Conservation (phyloP, 2,329 filamentous ascomycete genomes). For the Bimuria novae-zelandiae region DNA sequence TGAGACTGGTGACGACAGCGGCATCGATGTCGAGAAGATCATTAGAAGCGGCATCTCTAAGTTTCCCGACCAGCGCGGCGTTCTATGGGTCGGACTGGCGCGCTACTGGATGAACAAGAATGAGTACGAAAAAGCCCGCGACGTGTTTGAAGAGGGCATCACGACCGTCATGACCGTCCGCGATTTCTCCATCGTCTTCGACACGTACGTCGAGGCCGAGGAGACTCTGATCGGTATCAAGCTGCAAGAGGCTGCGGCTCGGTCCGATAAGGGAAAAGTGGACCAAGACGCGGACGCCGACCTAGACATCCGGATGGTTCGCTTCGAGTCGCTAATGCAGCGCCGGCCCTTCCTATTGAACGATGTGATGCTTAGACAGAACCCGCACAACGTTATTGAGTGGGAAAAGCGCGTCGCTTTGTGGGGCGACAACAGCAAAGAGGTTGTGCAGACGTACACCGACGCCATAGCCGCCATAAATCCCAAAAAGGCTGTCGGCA, state of each 20-base stretch:
- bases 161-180: constrained; percentile 98
- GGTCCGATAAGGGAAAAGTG: constrained; percentile 76
- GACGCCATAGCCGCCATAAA: constrained; percentile 90
- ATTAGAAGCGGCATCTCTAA: constrained; percentile 88
- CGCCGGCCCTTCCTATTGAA: constrained; percentile 93
- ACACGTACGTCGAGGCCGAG: constrained; percentile 95
- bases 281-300: constrained; percentile 91
- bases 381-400: constrained; percentile 92
- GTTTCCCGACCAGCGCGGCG: constrained; percentile 92
- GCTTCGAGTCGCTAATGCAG: constrained; percentile 98
- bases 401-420: constrained; percentile 97
- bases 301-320: constrained; percentile 94
- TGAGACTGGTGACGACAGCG: constrained; percentile 76
- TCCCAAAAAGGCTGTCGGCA: constrained; percentile 90
- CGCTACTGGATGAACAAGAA: constrained; percentile 96
- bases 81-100: constrained; percentile 91
- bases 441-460: constrained; percentile 93
- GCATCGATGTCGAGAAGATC: constrained; percentile 89
- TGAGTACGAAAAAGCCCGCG: constrained; percentile 88
- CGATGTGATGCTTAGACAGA: constrained; percentile 91
- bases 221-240: constrained; percentile 90
- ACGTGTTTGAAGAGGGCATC: constrained; percentile 94
- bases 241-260: constrained; percentile 82
- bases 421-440: constrained; percentile 90
- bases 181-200: constrained; percentile 95